Conservation (phyloP, 305 asterid species). For the Fraxinus greggii region DNA sequence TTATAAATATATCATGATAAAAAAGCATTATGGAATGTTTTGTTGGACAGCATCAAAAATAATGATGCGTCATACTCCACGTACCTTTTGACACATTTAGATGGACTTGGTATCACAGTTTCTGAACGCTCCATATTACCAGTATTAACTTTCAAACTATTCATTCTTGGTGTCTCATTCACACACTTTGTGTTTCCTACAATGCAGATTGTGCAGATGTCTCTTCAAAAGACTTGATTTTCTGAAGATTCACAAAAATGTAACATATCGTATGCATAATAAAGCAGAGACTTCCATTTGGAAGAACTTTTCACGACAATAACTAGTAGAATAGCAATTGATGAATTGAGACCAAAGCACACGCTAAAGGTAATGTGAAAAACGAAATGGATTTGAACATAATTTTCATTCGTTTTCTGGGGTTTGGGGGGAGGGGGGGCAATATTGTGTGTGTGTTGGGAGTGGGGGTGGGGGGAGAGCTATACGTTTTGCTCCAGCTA, state of each 20-base stretch:
- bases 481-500: slow-evolving; percentile 51
- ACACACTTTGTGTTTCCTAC: slow-evolving; percentile 36
- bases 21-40: background rate
- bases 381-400: background rate
- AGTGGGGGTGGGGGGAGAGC: slow-evolving; percentile 14
- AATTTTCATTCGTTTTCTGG: background rate
- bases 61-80: slow-evolving; percentile 17
- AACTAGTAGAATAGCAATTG: slow-evolving; percentile 4
- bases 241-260: slow-evolving; percentile 3
- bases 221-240: background rate
- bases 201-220: slow-evolving; percentile 6
- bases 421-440: slow-evolving; percentile 1
- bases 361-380: background rate
- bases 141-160: slow-evolving; percentile 42
- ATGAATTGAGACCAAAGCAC: slow-evolving; percentile 10
- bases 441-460: too few relatives aligned
- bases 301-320: slow-evolving; percentile 21
- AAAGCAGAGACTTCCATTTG: slow-evolving; percentile 6
- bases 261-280: slow-evolving; percentile 7
- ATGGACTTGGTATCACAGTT: slow-evolving; percentile 34
- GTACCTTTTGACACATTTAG: slow-evolving; percentile 54
- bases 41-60: slow-evolving; percentile 9
- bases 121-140: slow-evolving; percentile 39
- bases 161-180: slow-evolving; percentile 32
- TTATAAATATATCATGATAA: background rate